Evolutionary conservation across 139 green algal genomes (phyloP).

Genomic region (Chlamydomonas urium): DNA sequence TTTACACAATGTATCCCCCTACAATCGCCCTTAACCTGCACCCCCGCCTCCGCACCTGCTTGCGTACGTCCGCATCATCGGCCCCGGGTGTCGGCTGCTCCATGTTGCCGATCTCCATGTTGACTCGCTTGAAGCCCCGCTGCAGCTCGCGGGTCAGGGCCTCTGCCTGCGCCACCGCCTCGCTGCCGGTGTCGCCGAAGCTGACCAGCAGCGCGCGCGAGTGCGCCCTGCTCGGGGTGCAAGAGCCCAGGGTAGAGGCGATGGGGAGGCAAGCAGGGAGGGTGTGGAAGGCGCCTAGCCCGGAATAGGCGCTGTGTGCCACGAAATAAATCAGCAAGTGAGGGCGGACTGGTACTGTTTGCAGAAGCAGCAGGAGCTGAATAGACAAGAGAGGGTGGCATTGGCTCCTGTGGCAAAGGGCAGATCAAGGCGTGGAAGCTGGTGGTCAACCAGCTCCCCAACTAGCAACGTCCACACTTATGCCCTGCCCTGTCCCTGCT

Average conservation of each 20-base stretch:
- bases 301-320: neutral
- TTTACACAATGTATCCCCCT: too few relatives aligned
- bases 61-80: conserved; percentile 1
- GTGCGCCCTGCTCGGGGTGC: neutral
- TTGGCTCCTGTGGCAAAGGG: neutral
- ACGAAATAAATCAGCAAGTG: neutral
- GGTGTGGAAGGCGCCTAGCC: neutral
- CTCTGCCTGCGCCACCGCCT: neutral
- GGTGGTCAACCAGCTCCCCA: neutral
- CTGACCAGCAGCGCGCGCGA: neutral
- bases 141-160: conserved; percentile 8
- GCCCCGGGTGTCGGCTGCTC: conserved; percentile 6
- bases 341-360: neutral
- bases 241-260: neutral
- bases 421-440: neutral
- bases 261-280: neutral
- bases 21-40: too few relatives aligned
- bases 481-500: neutral
- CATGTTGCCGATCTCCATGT: conserved; percentile 1
- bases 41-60: too few relatives aligned
- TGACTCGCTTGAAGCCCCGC: conserved; percentile 4
- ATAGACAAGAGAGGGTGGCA: too few relatives aligned
- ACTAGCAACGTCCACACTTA: neutral
- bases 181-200: neutral
- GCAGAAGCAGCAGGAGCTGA: too few relatives aligned